Conservation (phyloP, 352 stramenopile species). For the Phytophthora parvispora region DNA sequence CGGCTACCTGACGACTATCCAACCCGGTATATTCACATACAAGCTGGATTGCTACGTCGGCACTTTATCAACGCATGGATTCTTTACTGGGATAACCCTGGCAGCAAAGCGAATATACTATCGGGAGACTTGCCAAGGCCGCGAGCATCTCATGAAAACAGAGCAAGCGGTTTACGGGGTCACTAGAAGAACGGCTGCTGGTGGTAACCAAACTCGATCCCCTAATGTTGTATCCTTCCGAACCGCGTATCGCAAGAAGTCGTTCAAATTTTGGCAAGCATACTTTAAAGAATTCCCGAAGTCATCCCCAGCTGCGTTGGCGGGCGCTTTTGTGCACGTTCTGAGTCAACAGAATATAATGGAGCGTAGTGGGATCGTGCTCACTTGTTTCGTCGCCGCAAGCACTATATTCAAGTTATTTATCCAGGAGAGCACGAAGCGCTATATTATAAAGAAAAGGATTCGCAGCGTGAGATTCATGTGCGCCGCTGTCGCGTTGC, state of each 20-base stretch:
- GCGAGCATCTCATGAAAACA: background rate
- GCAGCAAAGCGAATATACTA: constrained; percentile 7
- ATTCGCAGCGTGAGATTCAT: constrained; percentile 44
- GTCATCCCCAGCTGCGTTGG: constrained; percentile 19
- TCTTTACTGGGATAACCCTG: constrained; percentile 11
- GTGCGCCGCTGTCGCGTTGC: constrained; percentile 40
- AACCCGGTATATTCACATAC: background rate
- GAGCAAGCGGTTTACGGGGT: background rate
- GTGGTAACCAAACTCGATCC: background rate
- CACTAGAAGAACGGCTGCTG: background rate
- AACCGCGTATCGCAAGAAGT: background rate
- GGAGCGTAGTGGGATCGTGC: background rate
- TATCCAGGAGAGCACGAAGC: constrained; percentile 45
- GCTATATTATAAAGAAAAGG: constrained; percentile 27
- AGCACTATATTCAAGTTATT: constrained; percentile 23
- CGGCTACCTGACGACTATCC: constrained; percentile 1
- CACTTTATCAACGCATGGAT: constrained; percentile 1
- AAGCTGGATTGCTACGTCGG: constrained; percentile 16
- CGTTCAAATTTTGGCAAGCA: constrained; percentile 16
- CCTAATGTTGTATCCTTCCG: background rate
- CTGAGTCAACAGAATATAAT: constrained; percentile 20
- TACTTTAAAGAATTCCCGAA: constrained; percentile 21
- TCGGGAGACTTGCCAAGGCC: constrained; percentile 15
- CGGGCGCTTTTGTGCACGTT: constrained; percentile 33
- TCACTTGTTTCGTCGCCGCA: constrained; percentile 19